phyloP scores from a whole-genome alignment of 306 rosid species.

The Cucumis sativus region DNA sequence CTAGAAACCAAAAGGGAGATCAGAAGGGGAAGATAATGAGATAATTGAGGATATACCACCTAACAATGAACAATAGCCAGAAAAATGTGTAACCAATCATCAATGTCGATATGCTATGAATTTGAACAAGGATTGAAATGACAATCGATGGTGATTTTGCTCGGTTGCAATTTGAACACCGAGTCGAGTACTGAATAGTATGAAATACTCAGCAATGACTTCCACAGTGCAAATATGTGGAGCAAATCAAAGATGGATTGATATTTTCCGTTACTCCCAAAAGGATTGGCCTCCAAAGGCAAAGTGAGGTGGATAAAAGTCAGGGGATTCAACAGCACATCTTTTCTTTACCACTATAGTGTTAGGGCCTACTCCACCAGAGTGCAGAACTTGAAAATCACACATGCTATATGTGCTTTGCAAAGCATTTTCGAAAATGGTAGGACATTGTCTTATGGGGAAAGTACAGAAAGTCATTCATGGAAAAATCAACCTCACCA shows the following conservation, averaged over 20 bases:
- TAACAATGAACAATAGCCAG: constrained; percentile 2
- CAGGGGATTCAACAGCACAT: not conserved
- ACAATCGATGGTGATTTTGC: constrained; percentile 1
- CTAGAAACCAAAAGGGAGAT: not conserved
- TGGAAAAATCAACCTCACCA: not conserved
- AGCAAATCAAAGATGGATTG: constrained; percentile 6
- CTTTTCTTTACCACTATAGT: not conserved
- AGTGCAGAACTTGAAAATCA: not conserved
- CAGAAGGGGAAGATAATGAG: not conserved
- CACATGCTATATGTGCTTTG: not conserved
- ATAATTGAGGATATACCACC: not conserved
- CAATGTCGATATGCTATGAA: not conserved
- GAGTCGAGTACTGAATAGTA: not conserved
- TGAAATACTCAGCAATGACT: not conserved
- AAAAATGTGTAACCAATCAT: not conserved
- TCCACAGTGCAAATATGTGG: constrained; percentile 3
- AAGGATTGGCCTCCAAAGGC: not conserved
- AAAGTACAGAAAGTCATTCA: not conserved
- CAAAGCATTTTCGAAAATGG: not conserved
- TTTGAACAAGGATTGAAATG: not conserved
- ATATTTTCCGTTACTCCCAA: not conserved
- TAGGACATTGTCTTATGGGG: not conserved
- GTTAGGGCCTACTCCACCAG: not conserved
- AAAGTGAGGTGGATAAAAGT: not conserved
- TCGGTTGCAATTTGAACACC: not conserved